Evolutionary conservation across 257 asterid genomes (phyloP).

Genomic region (Datura wrightii): DNA sequence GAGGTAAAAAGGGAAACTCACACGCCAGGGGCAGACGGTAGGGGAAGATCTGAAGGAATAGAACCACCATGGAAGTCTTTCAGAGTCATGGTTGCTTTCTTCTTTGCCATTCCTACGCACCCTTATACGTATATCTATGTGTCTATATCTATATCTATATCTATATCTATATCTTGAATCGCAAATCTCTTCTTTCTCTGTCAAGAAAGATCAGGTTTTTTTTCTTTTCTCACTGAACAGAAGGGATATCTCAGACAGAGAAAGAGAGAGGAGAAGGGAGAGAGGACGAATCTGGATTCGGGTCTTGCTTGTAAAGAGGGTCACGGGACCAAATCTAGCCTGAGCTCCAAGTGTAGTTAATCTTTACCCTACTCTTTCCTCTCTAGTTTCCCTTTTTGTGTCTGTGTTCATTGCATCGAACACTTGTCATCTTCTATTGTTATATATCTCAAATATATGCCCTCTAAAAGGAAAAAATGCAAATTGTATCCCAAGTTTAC

Average conservation of each 20-base stretch:
- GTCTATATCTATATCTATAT: background rate
- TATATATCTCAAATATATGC: background rate
- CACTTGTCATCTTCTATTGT: background rate
- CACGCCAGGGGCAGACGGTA: constrained; percentile 98
- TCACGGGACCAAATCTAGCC: constrained; percentile 28
- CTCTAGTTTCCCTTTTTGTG: background rate
- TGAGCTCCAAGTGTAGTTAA: background rate
- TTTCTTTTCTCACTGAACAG: background rate
- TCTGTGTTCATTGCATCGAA: background rate
- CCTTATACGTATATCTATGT: constrained; percentile 19
- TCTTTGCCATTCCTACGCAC: constrained; percentile 63
- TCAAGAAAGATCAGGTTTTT: background rate
- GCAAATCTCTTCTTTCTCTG: constrained; percentile 29
- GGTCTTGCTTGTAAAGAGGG: constrained; percentile 14
- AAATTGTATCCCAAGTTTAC: background rate
- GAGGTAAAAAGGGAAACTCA: constrained; percentile 42
- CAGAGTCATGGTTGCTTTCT: constrained; percentile 95
- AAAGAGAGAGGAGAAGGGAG: background rate
- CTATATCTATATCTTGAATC: background rate
- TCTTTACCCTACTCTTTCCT: background rate
- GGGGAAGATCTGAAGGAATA: constrained; percentile 91
- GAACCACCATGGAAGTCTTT: constrained; percentile 97
- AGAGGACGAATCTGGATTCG: background rate
- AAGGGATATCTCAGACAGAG: constrained; percentile 10
- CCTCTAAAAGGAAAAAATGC: background rate